Evolutionary conservation across 2,329 filamentous ascomycete species (phyloP), one percentile per base, ranked within the genome.

Genomic region (Bipolaris victoriae): DNA sequence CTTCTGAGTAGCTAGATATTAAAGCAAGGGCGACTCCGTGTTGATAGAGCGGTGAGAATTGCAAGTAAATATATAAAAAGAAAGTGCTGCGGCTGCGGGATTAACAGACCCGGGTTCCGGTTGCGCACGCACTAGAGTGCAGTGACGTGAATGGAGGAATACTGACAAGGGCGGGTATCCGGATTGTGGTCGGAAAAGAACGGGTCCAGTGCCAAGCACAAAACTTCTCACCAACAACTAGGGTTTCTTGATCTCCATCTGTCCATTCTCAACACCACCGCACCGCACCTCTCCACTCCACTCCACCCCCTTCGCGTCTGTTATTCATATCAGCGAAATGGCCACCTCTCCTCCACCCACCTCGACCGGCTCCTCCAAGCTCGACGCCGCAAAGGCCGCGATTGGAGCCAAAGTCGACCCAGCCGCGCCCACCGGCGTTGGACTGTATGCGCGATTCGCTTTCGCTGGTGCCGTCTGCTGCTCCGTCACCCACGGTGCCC

Each of bases 381-480:
- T 85, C 62, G 82, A 84, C 66, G 80, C 80, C 69, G 70, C 80
- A 66, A 81, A 83, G 76, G 77, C 81, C 66, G 76, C 74, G 49
- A 69, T 79, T 60, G 72, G 75, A 43, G 81, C 82, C 58, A 45
- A 45, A 16, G 70, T 73, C 46, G 74, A 80, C 64, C 81, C 82
- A n/a, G 70, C 78, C 68, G 83, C 86, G 78, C 83, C 87, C 66
- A 82, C 78, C 68, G 87, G 88, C 63, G 46, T 92, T 68, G 83
- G 79, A 60, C 91, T 99, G 73, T 98, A 98, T 89, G 91, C 91
- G 74, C 88, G 92, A 82, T 97, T 97, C 84, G 94, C 95, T 82
- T 90, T 99, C 75, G 93, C 95, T 74, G 95, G 95, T 83, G 95
- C 95, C 73, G 84, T 98, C 85, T 97, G 95, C 89, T 99, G 95